A percentile compares a stretch with the other conserved stretches of the same genome.
These are phyloP conservation scores for Ophiostoma pallidulum DNA, from an alignment of 2,329 filamentous ascomycete species.

Conservation along the genomic window DNA sequence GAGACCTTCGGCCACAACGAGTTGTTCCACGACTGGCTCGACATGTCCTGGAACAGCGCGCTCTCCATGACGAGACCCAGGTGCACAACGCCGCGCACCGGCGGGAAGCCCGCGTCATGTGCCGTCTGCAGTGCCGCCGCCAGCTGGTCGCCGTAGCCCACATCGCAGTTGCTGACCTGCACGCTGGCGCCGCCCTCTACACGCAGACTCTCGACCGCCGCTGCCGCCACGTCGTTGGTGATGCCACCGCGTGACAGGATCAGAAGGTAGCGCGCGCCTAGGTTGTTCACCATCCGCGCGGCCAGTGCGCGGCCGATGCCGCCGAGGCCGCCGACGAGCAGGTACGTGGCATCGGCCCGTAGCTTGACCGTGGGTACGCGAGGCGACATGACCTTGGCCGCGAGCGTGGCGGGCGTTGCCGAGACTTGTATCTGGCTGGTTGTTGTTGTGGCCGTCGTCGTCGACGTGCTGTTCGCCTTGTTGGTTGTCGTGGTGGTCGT, in stretches of 20 bases:
- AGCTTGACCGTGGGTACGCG: conserved; percentile 2
- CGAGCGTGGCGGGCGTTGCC: background rate
- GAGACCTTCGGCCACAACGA: conserved; percentile 24
- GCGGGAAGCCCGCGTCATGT: conserved; percentile 8
- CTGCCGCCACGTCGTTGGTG: conserved; percentile 6
- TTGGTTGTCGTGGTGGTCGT: background rate
- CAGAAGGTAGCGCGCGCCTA: conserved; percentile 15
- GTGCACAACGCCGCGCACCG: conserved; percentile 15
- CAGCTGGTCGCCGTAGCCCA: conserved; percentile 12
- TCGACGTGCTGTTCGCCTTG: too few relatives aligned
- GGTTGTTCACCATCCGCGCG: conserved; percentile 18
- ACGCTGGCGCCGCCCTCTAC: conserved; percentile 9
- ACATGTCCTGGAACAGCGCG: conserved; percentile 17
- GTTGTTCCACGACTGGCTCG: conserved; percentile 13
- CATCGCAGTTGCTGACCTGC: conserved; percentile 13
- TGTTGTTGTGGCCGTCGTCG: background rate
- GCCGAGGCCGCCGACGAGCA: conserved; percentile 23
- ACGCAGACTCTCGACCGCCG: conserved; percentile 7
- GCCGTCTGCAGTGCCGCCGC: conserved; percentile 7
- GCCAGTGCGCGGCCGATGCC: conserved; percentile 21
- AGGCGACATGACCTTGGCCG: conserved; percentile 11
- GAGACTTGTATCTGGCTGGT: background rate
- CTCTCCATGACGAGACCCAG: conserved; percentile 16
- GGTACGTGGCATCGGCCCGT: conserved; percentile 16
- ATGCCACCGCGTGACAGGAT: conserved; percentile 14